Evolutionary conservation across 805 yeast species (phyloP).

Genomic region (Candida oleophila): DNA sequence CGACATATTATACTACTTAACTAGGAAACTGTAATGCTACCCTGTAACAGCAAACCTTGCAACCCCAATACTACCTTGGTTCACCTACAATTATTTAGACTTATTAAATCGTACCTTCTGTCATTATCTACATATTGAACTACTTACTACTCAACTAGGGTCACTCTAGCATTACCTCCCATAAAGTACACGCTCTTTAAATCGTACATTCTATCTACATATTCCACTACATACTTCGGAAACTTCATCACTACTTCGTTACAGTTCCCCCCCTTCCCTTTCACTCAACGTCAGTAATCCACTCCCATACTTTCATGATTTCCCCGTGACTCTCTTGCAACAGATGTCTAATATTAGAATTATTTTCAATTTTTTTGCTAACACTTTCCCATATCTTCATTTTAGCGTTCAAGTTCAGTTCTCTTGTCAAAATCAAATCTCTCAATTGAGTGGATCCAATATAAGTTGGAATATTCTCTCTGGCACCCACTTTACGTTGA

Average conservation of each 20-base stretch:
- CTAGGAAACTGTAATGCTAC: too few relatives aligned
- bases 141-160: too few relatives aligned
- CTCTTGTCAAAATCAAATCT: slow-evolving; percentile 52
- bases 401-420: slow-evolving; percentile 36
- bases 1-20: too few relatives aligned
- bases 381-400: slow-evolving; percentile 61
- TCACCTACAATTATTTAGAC: too few relatives aligned
- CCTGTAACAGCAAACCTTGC: too few relatives aligned
- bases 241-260: too few relatives aligned
- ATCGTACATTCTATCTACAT: not conserved
- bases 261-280: not conserved
- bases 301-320: slow-evolving; percentile 83
- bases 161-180: too few relatives aligned
- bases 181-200: too few relatives aligned
- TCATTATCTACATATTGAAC: not conserved
- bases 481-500: slow-evolving; percentile 35
- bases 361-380: slow-evolving; percentile 54
- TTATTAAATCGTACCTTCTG: too few relatives aligned
- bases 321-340: slow-evolving; percentile 81
- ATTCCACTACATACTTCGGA: too few relatives aligned
- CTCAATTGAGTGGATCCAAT: slow-evolving; percentile 73
- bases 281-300: slow-evolving; percentile 49
- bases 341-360: slow-evolving; percentile 61
- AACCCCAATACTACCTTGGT: too few relatives aligned
- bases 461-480: slow-evolving; percentile 38